phyloP scores from a whole-genome alignment of 768 basidiomycete species.

The Hericium alpestre region DNA sequence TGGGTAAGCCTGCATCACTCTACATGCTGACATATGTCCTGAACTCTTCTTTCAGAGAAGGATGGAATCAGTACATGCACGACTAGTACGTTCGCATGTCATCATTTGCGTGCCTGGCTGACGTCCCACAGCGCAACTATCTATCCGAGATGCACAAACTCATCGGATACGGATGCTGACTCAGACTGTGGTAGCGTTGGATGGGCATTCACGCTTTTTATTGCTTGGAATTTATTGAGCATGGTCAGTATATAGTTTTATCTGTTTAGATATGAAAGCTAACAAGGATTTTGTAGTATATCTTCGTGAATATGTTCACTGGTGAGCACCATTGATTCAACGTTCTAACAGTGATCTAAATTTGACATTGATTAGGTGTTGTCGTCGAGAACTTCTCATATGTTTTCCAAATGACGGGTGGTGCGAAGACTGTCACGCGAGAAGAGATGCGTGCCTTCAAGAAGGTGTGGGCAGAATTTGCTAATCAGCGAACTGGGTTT shows the following conservation, averaged over 20 bases:
- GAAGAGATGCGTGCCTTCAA: constrained; percentile 94
- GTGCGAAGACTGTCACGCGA: constrained; percentile 72
- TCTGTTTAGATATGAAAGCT: background rate
- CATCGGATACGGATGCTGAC: constrained; percentile 31
- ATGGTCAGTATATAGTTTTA: constrained; percentile 47
- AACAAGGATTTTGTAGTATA: constrained; percentile 47
- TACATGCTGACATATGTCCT: background rate
- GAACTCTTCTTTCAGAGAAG: constrained; percentile 47
- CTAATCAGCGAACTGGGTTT: constrained; percentile 68
- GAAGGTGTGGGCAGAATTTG: constrained; percentile 83
- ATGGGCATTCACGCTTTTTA: constrained; percentile 83
- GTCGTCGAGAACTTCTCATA: constrained; percentile 95
- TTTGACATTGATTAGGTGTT: constrained; percentile 40
- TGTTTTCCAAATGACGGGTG: constrained; percentile 80
- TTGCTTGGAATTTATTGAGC: constrained; percentile 90
- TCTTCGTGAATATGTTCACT: constrained; percentile 93
- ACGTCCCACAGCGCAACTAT: constrained; percentile 44
- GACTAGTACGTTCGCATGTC: constrained; percentile 58
- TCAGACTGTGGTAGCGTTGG: constrained; percentile 81
- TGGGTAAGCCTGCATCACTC: constrained; percentile 45
- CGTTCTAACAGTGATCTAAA: background rate
- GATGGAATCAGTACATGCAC: constrained; percentile 97
- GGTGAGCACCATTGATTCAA: constrained; percentile 31
- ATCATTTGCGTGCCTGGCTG: background rate
- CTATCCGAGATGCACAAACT: constrained; percentile 74